Evolutionary conservation across 495 filamentous ascomycete species (phyloP).

Genomic region (Penicillium flavigenum): DNA sequence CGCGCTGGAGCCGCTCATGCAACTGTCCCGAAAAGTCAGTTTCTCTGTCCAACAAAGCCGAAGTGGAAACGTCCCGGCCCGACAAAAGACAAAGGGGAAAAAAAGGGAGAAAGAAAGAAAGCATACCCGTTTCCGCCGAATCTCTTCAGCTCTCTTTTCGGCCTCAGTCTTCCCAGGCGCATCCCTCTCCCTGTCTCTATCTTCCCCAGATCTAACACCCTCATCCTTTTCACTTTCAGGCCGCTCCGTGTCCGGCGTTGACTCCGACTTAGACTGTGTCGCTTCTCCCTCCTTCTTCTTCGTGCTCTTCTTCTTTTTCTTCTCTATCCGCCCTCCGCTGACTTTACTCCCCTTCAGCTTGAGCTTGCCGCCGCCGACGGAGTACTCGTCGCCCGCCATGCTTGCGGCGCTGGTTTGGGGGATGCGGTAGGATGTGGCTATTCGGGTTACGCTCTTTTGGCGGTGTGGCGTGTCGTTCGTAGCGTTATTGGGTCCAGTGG

Average conservation of each 20-base stretch:
- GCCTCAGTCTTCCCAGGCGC: constrained; percentile 73
- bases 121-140: constrained; percentile 73
- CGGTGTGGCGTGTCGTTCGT: constrained; percentile 2
- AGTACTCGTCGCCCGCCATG: constrained; percentile 62
- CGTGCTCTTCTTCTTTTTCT: constrained; percentile 64
- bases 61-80: not conserved
- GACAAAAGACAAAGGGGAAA: not conserved
- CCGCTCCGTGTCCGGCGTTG: constrained; percentile 3
- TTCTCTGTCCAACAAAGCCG: constrained; percentile 10
- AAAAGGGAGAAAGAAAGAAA: constrained; percentile 5
- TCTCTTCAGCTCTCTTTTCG: constrained; percentile 77
- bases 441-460: not conserved
- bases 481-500: not conserved
- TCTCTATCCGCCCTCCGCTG: constrained; percentile 49
- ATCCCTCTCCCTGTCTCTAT: constrained; percentile 8
- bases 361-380: constrained; percentile 63
- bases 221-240: constrained; percentile 6
- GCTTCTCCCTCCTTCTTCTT: constrained; percentile 37
- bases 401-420: not conserved
- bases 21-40: constrained; percentile 39
- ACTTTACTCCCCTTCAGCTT: constrained; percentile 76
- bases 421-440: not conserved
- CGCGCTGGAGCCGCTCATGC: constrained; percentile 73
- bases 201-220: constrained; percentile 9
- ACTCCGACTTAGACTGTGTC: not conserved